These are phyloP conservation scores for Laguncularia racemosa DNA, from an alignment of 345 rosid genomes.

Conservation along the genomic window DNA sequence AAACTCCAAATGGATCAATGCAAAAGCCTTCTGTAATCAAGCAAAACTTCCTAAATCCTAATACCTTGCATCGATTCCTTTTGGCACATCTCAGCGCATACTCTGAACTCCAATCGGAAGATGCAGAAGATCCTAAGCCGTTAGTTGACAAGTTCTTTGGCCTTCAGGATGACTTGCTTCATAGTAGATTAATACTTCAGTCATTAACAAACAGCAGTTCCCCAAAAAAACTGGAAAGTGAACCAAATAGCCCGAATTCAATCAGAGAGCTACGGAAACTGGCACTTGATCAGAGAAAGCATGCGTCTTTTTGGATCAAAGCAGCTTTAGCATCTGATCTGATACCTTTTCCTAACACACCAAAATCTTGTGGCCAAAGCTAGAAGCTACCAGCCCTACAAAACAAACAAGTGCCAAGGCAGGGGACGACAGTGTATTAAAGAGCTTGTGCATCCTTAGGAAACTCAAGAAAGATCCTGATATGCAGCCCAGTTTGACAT, in stretches of 20 bases:
- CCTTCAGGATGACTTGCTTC: constrained; percentile 49
- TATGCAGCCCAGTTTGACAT: constrained; percentile 5
- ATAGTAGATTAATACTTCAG: constrained; percentile 33
- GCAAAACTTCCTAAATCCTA: too few relatives aligned
- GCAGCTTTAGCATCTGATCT: constrained; percentile 59
- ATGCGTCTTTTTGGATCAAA: constrained; percentile 49
- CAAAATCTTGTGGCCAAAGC: constrained; percentile 14
- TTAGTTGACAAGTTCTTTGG: constrained; percentile 40
- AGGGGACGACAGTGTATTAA: background rate
- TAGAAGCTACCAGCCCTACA: background rate
- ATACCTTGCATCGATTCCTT: background rate
- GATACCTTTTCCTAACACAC: constrained; percentile 7
- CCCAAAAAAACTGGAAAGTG: constrained; percentile 10
- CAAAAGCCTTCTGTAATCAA: too few relatives aligned
- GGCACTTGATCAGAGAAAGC: constrained; percentile 36
- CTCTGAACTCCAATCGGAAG: constrained; percentile 44
- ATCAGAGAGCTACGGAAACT: constrained; percentile 21
- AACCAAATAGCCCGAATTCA: constrained; percentile 8
- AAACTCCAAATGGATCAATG: too few relatives aligned
- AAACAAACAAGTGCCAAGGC: background rate
- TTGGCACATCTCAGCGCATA: constrained; percentile 29
- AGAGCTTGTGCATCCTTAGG: constrained; percentile 4
- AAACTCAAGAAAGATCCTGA: constrained; percentile 14
- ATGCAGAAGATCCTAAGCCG: constrained; percentile 27
- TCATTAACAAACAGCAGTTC: constrained; percentile 19